phyloP scores from a whole-genome alignment of 2,329 filamentous ascomycete species.

The Polychaeton citri region DNA sequence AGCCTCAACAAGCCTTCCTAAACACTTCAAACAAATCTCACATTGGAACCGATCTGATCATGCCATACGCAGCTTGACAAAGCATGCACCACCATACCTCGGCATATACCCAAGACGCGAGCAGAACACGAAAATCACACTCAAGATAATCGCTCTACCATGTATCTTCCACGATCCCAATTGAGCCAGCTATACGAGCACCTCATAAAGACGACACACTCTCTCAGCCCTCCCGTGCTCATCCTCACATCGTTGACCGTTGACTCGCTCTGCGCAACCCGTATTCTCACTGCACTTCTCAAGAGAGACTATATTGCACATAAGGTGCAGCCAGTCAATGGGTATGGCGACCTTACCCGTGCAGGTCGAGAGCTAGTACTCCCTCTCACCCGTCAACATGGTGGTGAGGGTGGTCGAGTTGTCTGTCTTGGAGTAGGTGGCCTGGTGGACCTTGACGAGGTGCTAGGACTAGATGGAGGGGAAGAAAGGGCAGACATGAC shows the following conservation, averaged over 20 bases:
- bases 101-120: too few relatives aligned
- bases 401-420: slow-evolving; percentile 77
- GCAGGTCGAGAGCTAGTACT: slow-evolving; percentile 66
- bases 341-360: slow-evolving; percentile 77
- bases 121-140: not conserved
- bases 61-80: too few relatives aligned
- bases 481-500: slow-evolving; percentile 23
- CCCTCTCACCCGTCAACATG: slow-evolving; percentile 74
- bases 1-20: too few relatives aligned
- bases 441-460: slow-evolving; percentile 70
- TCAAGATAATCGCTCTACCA: slow-evolving; percentile 25
- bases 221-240: slow-evolving; percentile 80
- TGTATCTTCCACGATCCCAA: slow-evolving; percentile 88
- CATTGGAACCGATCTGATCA: too few relatives aligned
- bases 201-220: slow-evolving; percentile 73
- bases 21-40: too few relatives aligned
- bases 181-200: slow-evolving; percentile 86
- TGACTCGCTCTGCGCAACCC: slow-evolving; percentile 88
- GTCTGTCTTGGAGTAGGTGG: slow-evolving; percentile 88
- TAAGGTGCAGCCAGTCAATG: slow-evolving; percentile 89
- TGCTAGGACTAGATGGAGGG: slow-evolving; percentile 57
- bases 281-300: slow-evolving; percentile 82
- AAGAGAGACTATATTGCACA: slow-evolving; percentile 97
- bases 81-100: too few relatives aligned
- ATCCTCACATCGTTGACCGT: slow-evolving; percentile 89